Base-by-base conservation (phyloP, 2,329 filamentous ascomycete genomes). In the Scytalidium lignicola region DNA sequence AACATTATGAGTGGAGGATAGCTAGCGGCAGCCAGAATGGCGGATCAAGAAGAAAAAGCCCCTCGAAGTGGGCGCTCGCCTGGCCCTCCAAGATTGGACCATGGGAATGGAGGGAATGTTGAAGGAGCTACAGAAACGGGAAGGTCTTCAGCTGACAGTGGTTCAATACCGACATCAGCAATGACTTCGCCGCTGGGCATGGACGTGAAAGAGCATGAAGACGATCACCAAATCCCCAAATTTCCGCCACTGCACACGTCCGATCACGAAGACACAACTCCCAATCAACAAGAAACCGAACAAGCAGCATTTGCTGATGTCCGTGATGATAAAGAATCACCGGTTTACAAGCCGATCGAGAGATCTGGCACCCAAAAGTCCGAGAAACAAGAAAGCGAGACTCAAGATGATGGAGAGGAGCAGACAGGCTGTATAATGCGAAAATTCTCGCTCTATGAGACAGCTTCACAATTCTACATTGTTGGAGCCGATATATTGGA, bases 381-480 rank as follows among this genome's bases (percentile, higher is more conserved):
- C 13, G 61, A 64, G 26, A 40, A 54, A 44, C 61, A 58, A 47
- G 56, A 58, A 42, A 62, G 58, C 39, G 65, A 59, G 49, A 59
- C 57, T 15, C 59, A 58, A 13, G 57, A 52, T 46, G 62, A 65
- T 48, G 62, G 61, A 39, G 58, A 59, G 12, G 71, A 73, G 49
- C 70, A 76, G 47, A 72, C 73, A 2, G 68, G 77, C 41, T 73
- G 70, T 50, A 74, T 74, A 48, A 96, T 99, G 90, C 90, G 96
- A 73, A 95, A 93, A 62, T 97, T 96, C 68, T 93, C 88, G n/a
- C 73, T 99, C 19, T 97, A 99, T 68, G 93, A 99, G 72, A 99
- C 93, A 2, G 88, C 89, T 12, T 90, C 85, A 48, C 82, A 90
- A 46, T 99, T 93, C 68, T 99, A 96, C 67, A 86, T 99, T 55